phyloP scores from a whole-genome alignment of 2,329 filamentous ascomycete species.

The Fusarium mexicanum region DNA sequence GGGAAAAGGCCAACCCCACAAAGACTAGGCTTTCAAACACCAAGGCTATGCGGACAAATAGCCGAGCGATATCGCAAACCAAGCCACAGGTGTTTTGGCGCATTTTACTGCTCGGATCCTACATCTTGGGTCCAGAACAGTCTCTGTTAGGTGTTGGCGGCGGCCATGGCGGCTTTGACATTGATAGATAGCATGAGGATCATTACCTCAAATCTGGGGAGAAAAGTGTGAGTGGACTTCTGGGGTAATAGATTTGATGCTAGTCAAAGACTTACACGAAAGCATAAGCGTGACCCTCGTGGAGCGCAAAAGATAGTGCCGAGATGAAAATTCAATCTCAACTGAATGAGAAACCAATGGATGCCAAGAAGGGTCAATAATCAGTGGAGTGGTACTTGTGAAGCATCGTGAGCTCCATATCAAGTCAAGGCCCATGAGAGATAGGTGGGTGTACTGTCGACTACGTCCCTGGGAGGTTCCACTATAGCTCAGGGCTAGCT shows the following conservation, averaged over 20 bases:
- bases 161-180: slow-evolving; percentile 6
- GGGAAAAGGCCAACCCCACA: slow-evolving; percentile 35
- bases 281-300: neutral
- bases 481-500: slow-evolving; percentile 30
- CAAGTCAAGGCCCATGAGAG: slow-evolving; percentile 26
- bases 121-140: slow-evolving; percentile 10
- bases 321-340: slow-evolving; percentile 29
- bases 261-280: slow-evolving; percentile 10
- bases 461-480: slow-evolving; percentile 20
- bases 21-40: slow-evolving; percentile 23
- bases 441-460: neutral
- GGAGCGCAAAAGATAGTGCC: slow-evolving; percentile 20
- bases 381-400: slow-evolving; percentile 25
- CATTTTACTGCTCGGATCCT: slow-evolving; percentile 2
- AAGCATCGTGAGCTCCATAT: slow-evolving; percentile 41
- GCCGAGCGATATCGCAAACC: slow-evolving; percentile 24
- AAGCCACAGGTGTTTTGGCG: neutral
- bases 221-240: slow-evolving; percentile 41
- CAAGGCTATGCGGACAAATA: slow-evolving; percentile 19
- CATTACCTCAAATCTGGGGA: slow-evolving; percentile 31
- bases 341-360: slow-evolving; percentile 19
- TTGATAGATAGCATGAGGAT: slow-evolving; percentile 7
- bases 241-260: slow-evolving; percentile 34
- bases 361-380: slow-evolving; percentile 4
- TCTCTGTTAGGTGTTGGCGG: slow-evolving; percentile 4